Evolutionary conservation across 2,329 filamentous ascomycete genomes (phyloP).

Genomic region (Mycosphaerelloides madeirae): DNA sequence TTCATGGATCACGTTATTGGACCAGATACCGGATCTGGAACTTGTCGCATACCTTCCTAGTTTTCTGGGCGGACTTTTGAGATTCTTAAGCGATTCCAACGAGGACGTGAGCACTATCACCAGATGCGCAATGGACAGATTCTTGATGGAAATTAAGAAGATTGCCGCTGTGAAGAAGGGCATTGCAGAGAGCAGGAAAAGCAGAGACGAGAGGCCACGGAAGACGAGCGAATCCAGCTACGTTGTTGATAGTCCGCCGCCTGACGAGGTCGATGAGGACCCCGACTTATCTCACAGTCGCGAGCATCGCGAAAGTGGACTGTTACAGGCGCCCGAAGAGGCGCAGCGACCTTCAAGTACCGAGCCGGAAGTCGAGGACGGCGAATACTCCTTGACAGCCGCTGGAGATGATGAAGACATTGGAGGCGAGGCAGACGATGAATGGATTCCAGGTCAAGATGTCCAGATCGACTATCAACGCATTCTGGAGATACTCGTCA

Average conservation of each 20-base stretch:
- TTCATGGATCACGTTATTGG: constrained; percentile 88
- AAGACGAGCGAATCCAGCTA: constrained; percentile 24
- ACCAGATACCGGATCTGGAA: constrained; percentile 95
- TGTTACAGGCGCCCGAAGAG: constrained; percentile 11
- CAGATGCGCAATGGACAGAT: constrained; percentile 81
- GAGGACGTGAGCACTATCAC: constrained; percentile 92
- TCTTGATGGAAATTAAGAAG: constrained; percentile 87
- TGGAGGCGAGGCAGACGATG: constrained; percentile 60
- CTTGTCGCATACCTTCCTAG: constrained; percentile 88
- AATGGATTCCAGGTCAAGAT: constrained; percentile 97
- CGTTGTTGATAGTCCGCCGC: constrained; percentile 23
- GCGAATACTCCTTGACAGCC: constrained; percentile 51
- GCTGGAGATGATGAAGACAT: constrained; percentile 47
- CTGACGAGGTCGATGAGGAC: constrained; percentile 44
- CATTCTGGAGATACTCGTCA: constrained; percentile 86
- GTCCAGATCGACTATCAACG: constrained; percentile 89
- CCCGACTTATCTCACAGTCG: constrained; percentile 15
- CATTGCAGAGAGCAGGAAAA: constrained; percentile 77
- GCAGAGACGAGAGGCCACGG: constrained; percentile 44
- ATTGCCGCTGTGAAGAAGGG: constrained; percentile 91
- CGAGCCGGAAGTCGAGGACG: constrained; percentile 48
- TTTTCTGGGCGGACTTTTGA: constrained; percentile 83
- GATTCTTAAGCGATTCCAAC: constrained; percentile 87
- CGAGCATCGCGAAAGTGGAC: constrained; percentile 18
- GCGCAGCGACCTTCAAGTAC: constrained; percentile 1